Conservation (phyloP, 768 basidiomycete species). For the Gloeophyllum trabeum region DNA sequence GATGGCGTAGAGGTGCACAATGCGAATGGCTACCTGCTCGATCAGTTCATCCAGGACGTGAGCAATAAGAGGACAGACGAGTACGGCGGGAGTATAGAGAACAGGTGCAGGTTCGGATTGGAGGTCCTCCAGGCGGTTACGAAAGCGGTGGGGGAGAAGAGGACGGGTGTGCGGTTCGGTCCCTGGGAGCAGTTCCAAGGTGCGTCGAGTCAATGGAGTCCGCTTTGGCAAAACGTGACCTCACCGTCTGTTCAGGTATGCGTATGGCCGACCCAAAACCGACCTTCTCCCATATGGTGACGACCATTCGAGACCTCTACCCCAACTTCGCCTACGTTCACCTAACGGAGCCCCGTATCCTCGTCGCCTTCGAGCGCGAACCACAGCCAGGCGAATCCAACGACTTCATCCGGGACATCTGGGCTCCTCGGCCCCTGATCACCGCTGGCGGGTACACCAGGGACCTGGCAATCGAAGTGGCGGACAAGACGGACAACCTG, state of each 20-base stretch:
- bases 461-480: conserved; percentile 7
- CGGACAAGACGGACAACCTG: conserved; percentile 9
- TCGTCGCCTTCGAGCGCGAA: too few species aligned
- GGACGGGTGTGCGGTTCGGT: conserved; percentile 1
- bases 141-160: conserved; percentile 31
- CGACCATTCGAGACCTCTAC: neutral
- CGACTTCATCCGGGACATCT: conserved; percentile 6
- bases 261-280: neutral
- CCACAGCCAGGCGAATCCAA: conserved; percentile 6
- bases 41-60: conserved; percentile 51
- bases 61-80: conserved; percentile 48
- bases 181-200: conserved; percentile 2
- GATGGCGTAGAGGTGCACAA: conserved; percentile 46
- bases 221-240: neutral
- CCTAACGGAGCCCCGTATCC: too few species aligned
- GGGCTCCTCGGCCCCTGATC: conserved; percentile 10
- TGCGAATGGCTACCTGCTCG: conserved; percentile 28
- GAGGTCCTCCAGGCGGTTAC: conserved; percentile 43
- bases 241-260: neutral
- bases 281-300: neutral
- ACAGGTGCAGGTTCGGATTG: conserved; percentile 42
- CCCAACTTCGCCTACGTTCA: too few species aligned
- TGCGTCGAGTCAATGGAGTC: conserved; percentile 3
- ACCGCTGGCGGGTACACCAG: conserved; percentile 10
- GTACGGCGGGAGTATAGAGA: conserved; percentile 60